Percentiles rank a stretch among this genome's conserved stretches.
Evolutionary conservation across 2,329 filamentous ascomycete species (phyloP).

Genomic region (Venturia carpophila): DNA sequence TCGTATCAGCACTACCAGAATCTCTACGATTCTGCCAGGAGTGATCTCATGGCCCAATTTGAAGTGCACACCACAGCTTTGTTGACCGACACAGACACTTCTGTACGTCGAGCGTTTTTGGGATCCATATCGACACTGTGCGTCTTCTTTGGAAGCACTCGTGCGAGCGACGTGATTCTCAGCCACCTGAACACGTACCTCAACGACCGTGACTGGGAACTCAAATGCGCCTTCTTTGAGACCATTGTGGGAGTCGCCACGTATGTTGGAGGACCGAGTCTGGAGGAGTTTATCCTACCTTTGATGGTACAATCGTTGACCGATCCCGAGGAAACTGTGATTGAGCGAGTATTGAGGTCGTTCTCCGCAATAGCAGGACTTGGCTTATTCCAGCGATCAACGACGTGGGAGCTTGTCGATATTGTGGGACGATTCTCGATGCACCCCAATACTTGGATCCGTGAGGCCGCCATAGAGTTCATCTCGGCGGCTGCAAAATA

Average conservation of each 20-base stretch:
- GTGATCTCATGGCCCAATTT: constrained; percentile 74
- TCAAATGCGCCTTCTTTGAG: constrained; percentile 96
- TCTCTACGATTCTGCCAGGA: constrained; percentile 78
- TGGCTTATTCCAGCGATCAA: constrained; percentile 75
- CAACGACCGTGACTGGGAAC: constrained; percentile 91
- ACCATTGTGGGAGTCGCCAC: constrained; percentile 87
- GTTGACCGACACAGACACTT: constrained; percentile 76
- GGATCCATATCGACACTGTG: constrained; percentile 87
- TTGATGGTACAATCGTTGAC: constrained; percentile 92
- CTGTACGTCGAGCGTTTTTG: constrained; percentile 83
- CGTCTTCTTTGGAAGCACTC: constrained; percentile 87
- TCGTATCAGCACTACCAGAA: constrained; percentile 74
- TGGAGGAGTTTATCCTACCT: constrained; percentile 93
- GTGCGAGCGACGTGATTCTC: constrained; percentile 90
- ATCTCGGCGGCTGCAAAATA: constrained; percentile 68
- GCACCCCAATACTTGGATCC: constrained; percentile 92
- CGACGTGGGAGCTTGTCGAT: constrained; percentile 80
- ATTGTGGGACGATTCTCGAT: constrained; percentile 77
- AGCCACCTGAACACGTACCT: constrained; percentile 96
- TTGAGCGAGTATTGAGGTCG: constrained; percentile 82
- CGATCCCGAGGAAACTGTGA: constrained; percentile 87
- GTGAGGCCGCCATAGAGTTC: constrained; percentile 81
- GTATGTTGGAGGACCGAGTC: constrained; percentile 77
- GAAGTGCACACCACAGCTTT: constrained; percentile 83
- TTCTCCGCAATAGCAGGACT: constrained; percentile 81